Conservation (phyloP, 768 basidiomycete species). For the Podaxis sp. region DNA sequence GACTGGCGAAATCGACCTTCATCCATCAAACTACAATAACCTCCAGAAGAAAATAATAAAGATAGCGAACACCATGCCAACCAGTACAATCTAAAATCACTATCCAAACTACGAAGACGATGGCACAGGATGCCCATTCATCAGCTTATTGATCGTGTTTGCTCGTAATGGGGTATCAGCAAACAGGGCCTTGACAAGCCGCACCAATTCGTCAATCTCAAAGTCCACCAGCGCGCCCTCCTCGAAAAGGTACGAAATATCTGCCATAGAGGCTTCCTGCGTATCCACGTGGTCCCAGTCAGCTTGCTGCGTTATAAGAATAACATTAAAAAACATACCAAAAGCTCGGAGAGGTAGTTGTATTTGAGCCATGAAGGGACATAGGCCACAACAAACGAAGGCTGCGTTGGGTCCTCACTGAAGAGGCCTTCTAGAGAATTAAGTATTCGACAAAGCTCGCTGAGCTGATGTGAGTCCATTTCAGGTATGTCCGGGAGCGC, state of each 20-base stretch:
- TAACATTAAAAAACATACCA: slow-evolving; percentile 54
- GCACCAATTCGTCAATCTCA: slow-evolving; percentile 76
- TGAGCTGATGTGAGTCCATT: slow-evolving; percentile 78
- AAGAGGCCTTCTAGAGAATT: slow-evolving; percentile 82
- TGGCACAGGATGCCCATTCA: slow-evolving; percentile 53
- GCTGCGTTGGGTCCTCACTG: slow-evolving; percentile 60
- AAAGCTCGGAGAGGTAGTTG: slow-evolving; percentile 87
- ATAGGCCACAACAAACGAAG: slow-evolving; percentile 77
- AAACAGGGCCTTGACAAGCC: slow-evolving; percentile 84
- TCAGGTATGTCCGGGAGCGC: slow-evolving; percentile 85
- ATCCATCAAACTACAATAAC: neutral
- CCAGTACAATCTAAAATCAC: neutral
- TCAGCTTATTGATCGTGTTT: slow-evolving; percentile 75
- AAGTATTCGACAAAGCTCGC: slow-evolving; percentile 79
- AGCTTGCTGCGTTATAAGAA: neutral
- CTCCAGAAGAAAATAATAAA: neutral
- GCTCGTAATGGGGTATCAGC: slow-evolving; percentile 83
- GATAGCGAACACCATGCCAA: neutral
- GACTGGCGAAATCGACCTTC: no score
- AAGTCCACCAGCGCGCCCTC: slow-evolving; percentile 91
- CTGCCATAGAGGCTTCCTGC: slow-evolving; percentile 89
- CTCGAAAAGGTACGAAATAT: slow-evolving; percentile 90
- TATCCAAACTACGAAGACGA: slow-evolving; percentile 13
- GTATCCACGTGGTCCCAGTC: slow-evolving; percentile 10
- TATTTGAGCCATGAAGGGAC: slow-evolving; percentile 96